Base-by-base conservation (phyloP, 306 rosid species). In the Castanopsis chinensis region DNA sequence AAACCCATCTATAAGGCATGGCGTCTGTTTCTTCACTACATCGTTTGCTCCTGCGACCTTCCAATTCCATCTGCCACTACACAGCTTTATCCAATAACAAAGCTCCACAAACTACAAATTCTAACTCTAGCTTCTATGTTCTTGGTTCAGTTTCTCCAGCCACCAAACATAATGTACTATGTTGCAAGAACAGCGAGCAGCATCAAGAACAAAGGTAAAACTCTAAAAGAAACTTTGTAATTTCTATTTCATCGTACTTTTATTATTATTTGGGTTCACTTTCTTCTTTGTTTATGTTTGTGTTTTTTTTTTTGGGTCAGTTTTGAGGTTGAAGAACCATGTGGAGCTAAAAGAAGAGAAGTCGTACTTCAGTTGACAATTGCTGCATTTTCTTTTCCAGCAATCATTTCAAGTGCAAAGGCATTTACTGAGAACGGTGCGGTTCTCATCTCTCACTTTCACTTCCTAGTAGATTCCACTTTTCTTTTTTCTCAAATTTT, bases 301-400 rank as follows among this genome's bases (percentile, higher is more conserved):
- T 41, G 3, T 41, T 1, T 35, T 6, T 25, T 52, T 60, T 52
- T 20, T 41, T 41, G 11, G 45, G 4, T 80, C 72, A 83, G 85
- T 75, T 75, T 87, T 74, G 74, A 81, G 30, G 19, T 21, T 14
- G 60, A 78, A 52, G 81, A 76, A 69, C 64, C n/a, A 56, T 52
- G 21, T 63, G 30, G 33, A 4, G 81, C 82, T 65, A 73, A 78
- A 30, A 90, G 93, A 78, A 90, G 98, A 78, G 92, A 88, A 73
- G 71, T 90, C 61, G 41, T 86, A 80, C 77, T 92, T 69, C 89
- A 85, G 51, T 28, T 83, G 0, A 27, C 87, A 11, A 56, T 71
- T 13, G 78, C 88, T 75, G 88, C 91, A 53, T 82, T 87, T 81
- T 80, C 86, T 71, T 75, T 81, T 69, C 45, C 78, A 12, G 74